Evolutionary conservation across 2,329 filamentous ascomycete genomes (phyloP), one percentile per base, ranked within the genome.

Genomic region (Talaromyces sp.): DNA sequence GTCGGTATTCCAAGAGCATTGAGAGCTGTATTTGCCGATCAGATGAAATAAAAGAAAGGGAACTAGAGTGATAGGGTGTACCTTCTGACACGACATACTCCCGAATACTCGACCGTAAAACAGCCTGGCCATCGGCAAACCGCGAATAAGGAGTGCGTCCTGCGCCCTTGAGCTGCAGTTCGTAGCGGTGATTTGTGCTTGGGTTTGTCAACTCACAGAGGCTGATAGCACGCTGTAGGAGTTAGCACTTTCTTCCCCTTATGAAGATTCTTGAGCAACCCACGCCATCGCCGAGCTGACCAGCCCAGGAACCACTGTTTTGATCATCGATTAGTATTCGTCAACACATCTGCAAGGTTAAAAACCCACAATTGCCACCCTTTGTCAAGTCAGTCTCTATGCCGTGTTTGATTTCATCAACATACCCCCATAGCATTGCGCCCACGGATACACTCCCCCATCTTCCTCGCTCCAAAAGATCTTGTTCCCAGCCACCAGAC

Each of bases 111-210:
- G 91, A 96, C 62, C 94, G 82, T 56, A 99, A 79, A 2, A 99
- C 94, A 0, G 94, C 94, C 72, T 94, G 93, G 31, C 94, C 94
- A 72, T 99, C 94, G 26, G 94, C 94, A 67, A 99, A 99, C 3
- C 94, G 88, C 43, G 91, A 96, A 77, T 99, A 99, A 0, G 94
- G 94, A 3, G 94, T 99, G 69, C 88, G 79, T 5, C 94, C 94
- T 17, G 94, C 94, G 26, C 94, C 94, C 74, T 99, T 99, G 62
- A 99, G 81, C 75, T 97, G 94, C 50, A 97, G 73, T 75, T 99
- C 94, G 72, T 96, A 97, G 27, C 90, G 84, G 38, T 78, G 81
- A n/a, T 84, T 83, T 0, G 89, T 89, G 1, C 73, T 70, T 1
- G 89, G 86, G 70, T 93, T 95, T 5, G 86, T 93, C 26, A 87